phyloP scores from a whole-genome alignment of 139 green algal genomes.

The Yamagishiella unicocca region DNA sequence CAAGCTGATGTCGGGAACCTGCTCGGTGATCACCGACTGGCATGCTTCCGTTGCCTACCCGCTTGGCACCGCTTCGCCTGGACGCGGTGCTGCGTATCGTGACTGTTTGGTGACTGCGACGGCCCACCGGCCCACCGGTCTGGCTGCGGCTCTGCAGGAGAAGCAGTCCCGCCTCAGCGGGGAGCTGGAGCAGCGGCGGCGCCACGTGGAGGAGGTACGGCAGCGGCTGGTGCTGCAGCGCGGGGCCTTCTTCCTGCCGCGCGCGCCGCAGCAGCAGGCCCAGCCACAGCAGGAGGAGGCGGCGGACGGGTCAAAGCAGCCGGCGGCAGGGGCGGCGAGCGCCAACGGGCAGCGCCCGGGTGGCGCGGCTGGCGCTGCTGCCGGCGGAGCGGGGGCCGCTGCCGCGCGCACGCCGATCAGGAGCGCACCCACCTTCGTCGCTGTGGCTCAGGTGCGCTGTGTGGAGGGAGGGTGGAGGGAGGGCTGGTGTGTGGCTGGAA shows the following conservation, averaged over 20 bases:
- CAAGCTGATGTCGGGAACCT: no score
- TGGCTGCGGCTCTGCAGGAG: conserved; percentile 33
- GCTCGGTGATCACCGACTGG: no score
- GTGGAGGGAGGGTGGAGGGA: no score
- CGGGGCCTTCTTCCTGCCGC: conserved; percentile 10
- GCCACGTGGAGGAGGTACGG: conserved; percentile 55
- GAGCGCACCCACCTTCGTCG: neutral
- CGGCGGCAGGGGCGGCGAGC: neutral
- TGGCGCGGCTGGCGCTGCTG: neutral
- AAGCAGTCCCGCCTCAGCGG: conserved; percentile 56
- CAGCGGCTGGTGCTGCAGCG: conserved; percentile 45
- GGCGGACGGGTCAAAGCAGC: neutral
- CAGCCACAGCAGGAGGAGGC: neutral
- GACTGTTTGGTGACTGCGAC: no score
- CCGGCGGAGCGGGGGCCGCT: neutral
- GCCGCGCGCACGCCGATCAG: neutral
- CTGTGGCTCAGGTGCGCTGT: neutral
- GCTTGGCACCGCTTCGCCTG: no score
- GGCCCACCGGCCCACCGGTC: neutral
- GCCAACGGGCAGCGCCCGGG: conserved; percentile 4
- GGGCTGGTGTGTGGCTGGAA: no score
- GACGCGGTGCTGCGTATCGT: no score
- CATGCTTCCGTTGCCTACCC: no score
- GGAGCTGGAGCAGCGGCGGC: conserved; percentile 66
- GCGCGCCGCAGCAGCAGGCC: neutral